These are phyloP conservation scores for Eucalyptus regnans DNA, from an alignment of 345 rosid species.

Conservation along the genomic window DNA sequence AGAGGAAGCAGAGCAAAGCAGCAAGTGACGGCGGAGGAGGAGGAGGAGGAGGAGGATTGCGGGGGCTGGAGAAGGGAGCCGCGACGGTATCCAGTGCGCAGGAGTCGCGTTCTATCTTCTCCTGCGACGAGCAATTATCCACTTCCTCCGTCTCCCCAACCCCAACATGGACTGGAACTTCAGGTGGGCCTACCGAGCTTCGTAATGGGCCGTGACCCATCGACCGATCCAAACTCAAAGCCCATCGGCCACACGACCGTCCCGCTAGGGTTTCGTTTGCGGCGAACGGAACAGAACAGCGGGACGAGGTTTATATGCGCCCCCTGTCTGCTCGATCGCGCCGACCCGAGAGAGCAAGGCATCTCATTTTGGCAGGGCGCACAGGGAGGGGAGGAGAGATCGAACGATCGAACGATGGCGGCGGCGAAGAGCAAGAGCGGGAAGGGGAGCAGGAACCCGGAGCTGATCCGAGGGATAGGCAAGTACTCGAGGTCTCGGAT, in stretches of 20 bases:
- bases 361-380: background rate
- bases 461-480: conserved; percentile 49
- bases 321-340: background rate
- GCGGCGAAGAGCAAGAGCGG: conserved; percentile 3
- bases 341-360: background rate
- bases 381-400: background rate
- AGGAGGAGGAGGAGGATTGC: background rate
- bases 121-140: background rate
- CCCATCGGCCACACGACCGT: background rate
- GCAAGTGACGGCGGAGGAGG: background rate
- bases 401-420: conserved; percentile 20
- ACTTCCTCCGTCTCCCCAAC: background rate
- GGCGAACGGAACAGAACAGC: background rate
- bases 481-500: conserved; percentile 53
- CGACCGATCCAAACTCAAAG: background rate
- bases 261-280: background rate
- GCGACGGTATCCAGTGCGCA: background rate
- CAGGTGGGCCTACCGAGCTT: background rate
- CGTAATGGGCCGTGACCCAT: background rate
- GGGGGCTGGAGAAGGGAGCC: background rate
- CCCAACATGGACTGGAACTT: background rate
- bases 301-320: background rate
- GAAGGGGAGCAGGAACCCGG: conserved; percentile 40
- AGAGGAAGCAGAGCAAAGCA: background rate
- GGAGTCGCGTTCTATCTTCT: background rate